phyloP scores from a whole-genome alignment of 2,329 filamentous ascomycete genomes.

The Chaetomiaceae sp. region DNA sequence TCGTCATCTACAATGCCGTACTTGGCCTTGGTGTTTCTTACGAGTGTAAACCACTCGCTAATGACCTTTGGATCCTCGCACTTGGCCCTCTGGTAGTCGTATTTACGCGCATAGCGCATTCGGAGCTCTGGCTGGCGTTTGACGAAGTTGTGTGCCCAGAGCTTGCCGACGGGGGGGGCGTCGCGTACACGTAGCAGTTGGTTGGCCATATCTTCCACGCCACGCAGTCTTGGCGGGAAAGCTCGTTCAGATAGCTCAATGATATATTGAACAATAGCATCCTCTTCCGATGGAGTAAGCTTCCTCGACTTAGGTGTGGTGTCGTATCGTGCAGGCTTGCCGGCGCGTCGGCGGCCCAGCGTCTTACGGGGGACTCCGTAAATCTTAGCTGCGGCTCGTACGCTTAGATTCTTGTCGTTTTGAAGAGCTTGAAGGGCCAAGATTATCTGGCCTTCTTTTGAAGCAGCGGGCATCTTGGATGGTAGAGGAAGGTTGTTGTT shows the following conservation, averaged over 20 bases:
- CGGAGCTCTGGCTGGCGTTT: not conserved
- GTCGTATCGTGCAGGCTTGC: not conserved
- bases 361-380: not conserved
- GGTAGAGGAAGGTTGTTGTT: not conserved
- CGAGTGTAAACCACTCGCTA: too few species aligned
- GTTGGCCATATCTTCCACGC: not conserved
- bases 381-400: not conserved
- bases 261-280: not conserved
- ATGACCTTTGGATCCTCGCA: too few species aligned
- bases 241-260: not conserved
- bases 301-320: not conserved
- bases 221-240: conserved; percentile 1
- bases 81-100: too few species aligned
- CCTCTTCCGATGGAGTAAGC: not conserved
- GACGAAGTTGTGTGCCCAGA: not conserved
- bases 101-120: too few species aligned
- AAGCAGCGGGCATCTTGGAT: conserved; percentile 4
- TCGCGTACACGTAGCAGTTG: not conserved
- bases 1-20: too few species aligned
- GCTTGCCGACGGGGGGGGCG: not conserved
- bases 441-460: not conserved
- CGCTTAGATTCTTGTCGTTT: conserved; percentile 3
- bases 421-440: conserved; percentile 1
- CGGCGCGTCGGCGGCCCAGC: not conserved
- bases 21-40: too few species aligned